These are phyloP conservation scores for Neurospora pannonica DNA, from an alignment of 495 filamentous ascomycete genomes.

Conservation along the genomic window DNA sequence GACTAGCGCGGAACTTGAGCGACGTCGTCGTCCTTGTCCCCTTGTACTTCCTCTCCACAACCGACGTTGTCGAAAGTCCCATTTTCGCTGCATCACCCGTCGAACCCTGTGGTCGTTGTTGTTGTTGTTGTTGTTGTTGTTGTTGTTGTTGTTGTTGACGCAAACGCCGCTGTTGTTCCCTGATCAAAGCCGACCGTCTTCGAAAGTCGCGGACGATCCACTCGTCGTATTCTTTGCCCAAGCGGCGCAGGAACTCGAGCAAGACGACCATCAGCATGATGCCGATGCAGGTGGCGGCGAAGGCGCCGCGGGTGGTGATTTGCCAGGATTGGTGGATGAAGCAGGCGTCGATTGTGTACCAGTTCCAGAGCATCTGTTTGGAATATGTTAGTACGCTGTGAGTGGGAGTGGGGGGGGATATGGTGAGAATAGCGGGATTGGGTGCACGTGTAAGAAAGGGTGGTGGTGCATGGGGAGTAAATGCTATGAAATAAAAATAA, in stretches of 20 bases:
- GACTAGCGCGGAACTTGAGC: slow-evolving; percentile 34
- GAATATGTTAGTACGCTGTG: background rate
- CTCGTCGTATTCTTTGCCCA: slow-evolving; percentile 45
- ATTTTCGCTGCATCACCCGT: background rate
- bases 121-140: background rate
- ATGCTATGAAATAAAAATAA: background rate
- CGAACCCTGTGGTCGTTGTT: background rate
- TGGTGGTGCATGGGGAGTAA: background rate
- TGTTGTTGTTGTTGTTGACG: background rate
- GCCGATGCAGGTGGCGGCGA: slow-evolving; percentile 50
- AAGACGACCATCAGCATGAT: slow-evolving; percentile 43
- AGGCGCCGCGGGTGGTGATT: slow-evolving; percentile 35
- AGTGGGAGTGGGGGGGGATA: background rate
- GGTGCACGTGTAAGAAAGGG: background rate
- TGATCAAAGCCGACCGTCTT: slow-evolving; percentile 13
- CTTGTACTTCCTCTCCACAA: background rate
- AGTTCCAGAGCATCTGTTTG: slow-evolving; percentile 50
- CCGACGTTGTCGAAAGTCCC: background rate
- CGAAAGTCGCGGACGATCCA: slow-evolving; percentile 32
- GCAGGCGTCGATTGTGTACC: slow-evolving; percentile 45
- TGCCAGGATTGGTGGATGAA: slow-evolving; percentile 42
- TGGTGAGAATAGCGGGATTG: background rate
- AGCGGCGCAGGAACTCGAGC: slow-evolving; percentile 43
- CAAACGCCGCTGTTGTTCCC: background rate
- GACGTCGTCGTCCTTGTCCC: background rate